Base-by-base conservation (phyloP, 2,329 filamentous ascomycete species). In the Sporothrix pallida region DNA sequence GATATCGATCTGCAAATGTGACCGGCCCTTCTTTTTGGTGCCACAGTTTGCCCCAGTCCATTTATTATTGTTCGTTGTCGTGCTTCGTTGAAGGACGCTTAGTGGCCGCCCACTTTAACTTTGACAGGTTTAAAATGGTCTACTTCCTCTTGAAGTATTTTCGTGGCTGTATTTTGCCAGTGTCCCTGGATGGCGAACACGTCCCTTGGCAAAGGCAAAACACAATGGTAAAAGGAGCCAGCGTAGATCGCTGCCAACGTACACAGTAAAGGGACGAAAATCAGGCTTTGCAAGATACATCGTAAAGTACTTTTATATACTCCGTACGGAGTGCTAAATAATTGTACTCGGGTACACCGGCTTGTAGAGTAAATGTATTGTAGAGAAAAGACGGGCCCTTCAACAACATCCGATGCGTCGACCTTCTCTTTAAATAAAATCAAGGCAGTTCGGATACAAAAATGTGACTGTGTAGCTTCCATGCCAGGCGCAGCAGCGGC, bases 1-100 rank as follows among this genome's bases (percentile, higher is more conserved):
- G 13, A 44, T 42, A 23, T 65, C 60, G 60, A 65, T 65, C 60
- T 46, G 60, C 60, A 23, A 65, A 46, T 63, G 58, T 17, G 58
- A 63, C 58, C 31, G 31, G 58, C 58, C 60, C 60, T 65, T 65
- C 58, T 42, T 20, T 62, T 46, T 46, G 60, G 31, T 37, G 31
- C 31, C 31, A 37, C 31, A 3, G 31, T 3, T 37, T 44, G 37
- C 60, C 60, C 60, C 46, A 42, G 9, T 12, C 52, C 52, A 48
- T 48, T 48, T 31, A 37, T 20, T 9, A 13, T 26, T 58, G 54
- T 23, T 26, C 23, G 3, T 58, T 44, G 60, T 44, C 58, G 58
- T 62, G 26, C 58, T 20, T 62, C 31, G 7, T 37, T 37, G 31
- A 37, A 37, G 31, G 31, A 37, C 31, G 31, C 31, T 37, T 37